Evolutionary conservation across 169 alveolate genomes (phyloP), one percentile per base, ranked within the genome.

Genomic region (Plasmodium fragile): DNA sequence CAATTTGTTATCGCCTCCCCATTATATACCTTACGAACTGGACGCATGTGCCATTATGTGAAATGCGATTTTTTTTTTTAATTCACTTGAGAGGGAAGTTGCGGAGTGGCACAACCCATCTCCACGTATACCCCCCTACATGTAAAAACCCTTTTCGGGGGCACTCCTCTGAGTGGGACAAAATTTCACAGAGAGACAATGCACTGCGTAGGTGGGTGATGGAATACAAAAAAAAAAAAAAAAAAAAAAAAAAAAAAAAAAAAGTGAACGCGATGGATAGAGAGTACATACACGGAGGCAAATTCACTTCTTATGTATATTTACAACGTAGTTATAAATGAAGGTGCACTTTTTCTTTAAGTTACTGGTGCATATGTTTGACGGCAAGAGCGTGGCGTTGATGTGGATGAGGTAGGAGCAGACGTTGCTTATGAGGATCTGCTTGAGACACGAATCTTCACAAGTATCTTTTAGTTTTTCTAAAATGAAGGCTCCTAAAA

Each of bases 341-440:
- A 89, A 34, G 8, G 94, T 78, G 72, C 94, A 89, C 55, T 89
- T 89, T 18, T 89, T 89, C 34, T 89, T 89, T 22, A 89, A 69
- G 43, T 30, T 41, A 28, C 70, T 77, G 30, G 94, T 53, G 43
- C 94, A 89, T 41, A 89, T 89, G 55, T 71, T 89, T 0, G 94
- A 78, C 0, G 94, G 94, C 1, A 89, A 36, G 2, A 89, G 70
- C 0, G 94, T 89, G 13, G 94, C 90, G 70, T 89, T 89, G 22
- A 89, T 78, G 30, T 89, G 94, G 30, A 89, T 89, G 11, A 89
- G 34, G 71, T 89, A 89, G 18, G 94, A 89, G 25, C 83, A 89
- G 10, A 89, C 81, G 41, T 89, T 89, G 13, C 85, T 89, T 22
- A 89, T 41, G 32, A 89, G 73, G 8, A 89, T 89, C 53, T 89